Percentiles rank a stretch among this genome's conserved stretches.
phyloP scores from a whole-genome alignment of 305 asterid species.

The Salvia sclarea region DNA sequence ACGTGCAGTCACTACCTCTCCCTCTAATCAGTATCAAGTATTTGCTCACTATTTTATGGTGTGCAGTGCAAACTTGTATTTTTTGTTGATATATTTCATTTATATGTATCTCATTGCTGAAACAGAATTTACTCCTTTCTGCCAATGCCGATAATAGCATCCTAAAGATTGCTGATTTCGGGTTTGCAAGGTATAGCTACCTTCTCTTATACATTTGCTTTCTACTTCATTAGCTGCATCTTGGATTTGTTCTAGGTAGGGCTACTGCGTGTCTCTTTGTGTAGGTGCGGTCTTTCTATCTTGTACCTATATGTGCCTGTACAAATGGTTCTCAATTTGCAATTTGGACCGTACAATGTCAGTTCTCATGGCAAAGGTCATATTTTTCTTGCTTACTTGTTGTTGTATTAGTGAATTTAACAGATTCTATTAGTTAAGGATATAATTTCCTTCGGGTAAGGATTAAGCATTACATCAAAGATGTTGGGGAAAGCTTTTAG shows the following conservation, averaged over 20 bases:
- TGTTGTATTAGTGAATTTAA: background rate
- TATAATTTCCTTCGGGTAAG: background rate
- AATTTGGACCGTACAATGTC: background rate
- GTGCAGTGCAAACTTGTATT: constrained; percentile 19
- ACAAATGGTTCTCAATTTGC: background rate
- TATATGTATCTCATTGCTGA: constrained; percentile 34
- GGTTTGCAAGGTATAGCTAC: constrained; percentile 82
- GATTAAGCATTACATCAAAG: background rate
- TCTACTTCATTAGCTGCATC: background rate
- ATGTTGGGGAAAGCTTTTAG: background rate
- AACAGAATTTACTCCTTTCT: constrained; percentile 90
- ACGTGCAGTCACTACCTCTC: background rate
- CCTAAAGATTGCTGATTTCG: constrained; percentile 98
- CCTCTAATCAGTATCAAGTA: background rate
- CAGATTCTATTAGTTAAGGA: background rate
- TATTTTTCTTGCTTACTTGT: constrained; percentile 15
- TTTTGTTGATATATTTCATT: constrained; percentile 35
- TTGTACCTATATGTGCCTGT: background rate
- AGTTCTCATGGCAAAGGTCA: background rate
- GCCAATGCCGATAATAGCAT: constrained; percentile 59
- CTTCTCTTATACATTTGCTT: constrained; percentile 8
- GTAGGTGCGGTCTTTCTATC: background rate
- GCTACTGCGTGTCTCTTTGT: too few relatives aligned
- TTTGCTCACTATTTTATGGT: constrained; percentile 18
- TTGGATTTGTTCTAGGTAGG: background rate